Evolutionary conservation across 805 yeast species (phyloP).

Genomic region (Saccharomycopsis amapae): DNA sequence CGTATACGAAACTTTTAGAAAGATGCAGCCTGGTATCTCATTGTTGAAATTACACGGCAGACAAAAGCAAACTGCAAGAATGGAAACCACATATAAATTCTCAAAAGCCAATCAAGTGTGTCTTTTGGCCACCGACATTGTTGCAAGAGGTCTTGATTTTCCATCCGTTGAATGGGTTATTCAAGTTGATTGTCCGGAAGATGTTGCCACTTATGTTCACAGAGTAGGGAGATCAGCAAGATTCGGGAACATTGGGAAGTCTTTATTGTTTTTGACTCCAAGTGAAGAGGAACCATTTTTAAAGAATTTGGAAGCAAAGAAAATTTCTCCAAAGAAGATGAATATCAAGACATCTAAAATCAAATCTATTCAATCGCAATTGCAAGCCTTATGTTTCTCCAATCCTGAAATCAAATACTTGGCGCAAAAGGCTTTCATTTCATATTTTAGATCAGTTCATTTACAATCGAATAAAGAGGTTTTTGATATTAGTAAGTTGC

Average conservation of each 20-base stretch:
- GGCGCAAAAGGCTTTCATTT: conserved; percentile 92
- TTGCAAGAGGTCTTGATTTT: conserved; percentile 87
- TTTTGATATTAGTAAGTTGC: conserved; percentile 69
- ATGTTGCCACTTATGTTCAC: conserved; percentile 81
- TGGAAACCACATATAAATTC: conserved; percentile 75
- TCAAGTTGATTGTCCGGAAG: conserved; percentile 89
- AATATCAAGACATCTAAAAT: conserved; percentile 67
- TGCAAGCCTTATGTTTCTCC: conserved; percentile 85
- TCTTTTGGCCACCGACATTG: conserved; percentile 83
- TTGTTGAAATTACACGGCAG: conserved; percentile 81
- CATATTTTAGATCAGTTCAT: conserved; percentile 79
- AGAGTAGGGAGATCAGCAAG: conserved; percentile 89
- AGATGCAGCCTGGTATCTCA: conserved; percentile 88
- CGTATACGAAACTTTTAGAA: conserved; percentile 79
- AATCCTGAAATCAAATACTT: conserved; percentile 87
- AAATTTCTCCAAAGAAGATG: conserved; percentile 64
- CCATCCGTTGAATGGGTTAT: conserved; percentile 95
- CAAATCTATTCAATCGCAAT: conserved; percentile 69
- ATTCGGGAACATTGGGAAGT: conserved; percentile 77
- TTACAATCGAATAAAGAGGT: conserved; percentile 83
- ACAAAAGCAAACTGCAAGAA: conserved; percentile 82
- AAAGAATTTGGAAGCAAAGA: conserved; percentile 50
- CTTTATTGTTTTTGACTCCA: conserved; percentile 76
- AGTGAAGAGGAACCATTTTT: conserved; percentile 74
- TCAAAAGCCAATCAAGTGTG: conserved; percentile 74